phyloP scores from a whole-genome alignment of 139 green algal species.

The Chlorella sp. region DNA sequence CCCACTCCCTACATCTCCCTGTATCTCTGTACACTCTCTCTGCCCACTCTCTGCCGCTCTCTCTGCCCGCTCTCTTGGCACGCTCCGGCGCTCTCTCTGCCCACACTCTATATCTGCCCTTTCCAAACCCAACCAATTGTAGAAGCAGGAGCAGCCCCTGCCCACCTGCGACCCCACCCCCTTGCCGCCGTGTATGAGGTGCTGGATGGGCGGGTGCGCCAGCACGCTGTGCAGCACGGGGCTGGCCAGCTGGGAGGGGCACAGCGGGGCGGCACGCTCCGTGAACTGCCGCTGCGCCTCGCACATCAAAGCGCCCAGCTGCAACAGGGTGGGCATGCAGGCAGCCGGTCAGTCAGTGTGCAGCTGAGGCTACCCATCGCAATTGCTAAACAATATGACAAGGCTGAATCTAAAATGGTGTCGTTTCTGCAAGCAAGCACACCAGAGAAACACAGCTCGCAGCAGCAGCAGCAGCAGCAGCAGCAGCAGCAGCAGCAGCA shows the following conservation, averaged over 20 bases:
- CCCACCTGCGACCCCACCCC: conserved; percentile 69
- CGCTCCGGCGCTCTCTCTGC: no score
- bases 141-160: neutral
- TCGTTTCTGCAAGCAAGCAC: neutral
- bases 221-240: conserved; percentile 72
- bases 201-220: conserved; percentile 52
- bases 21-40: no score
- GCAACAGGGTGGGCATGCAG: neutral
- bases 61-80: no score
- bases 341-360: no score
- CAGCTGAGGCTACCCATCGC: no score
- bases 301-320: conserved; percentile 58
- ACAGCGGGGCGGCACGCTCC: conserved; percentile 56
- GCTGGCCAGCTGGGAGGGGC: conserved; percentile 67
- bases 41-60: no score
- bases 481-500: neutral
- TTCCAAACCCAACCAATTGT: neutral
- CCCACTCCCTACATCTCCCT: no score
- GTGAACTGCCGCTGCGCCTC: conserved; percentile 74
- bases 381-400: no score
- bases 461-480: neutral
- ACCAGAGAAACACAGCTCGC: neutral
- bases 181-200: conserved; percentile 72
- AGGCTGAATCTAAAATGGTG: no score
- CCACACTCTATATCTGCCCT: no score